phyloP scores from a whole-genome alignment of 225 moss, liverwort and hornwort species.

The Bryum argenteum region DNA sequence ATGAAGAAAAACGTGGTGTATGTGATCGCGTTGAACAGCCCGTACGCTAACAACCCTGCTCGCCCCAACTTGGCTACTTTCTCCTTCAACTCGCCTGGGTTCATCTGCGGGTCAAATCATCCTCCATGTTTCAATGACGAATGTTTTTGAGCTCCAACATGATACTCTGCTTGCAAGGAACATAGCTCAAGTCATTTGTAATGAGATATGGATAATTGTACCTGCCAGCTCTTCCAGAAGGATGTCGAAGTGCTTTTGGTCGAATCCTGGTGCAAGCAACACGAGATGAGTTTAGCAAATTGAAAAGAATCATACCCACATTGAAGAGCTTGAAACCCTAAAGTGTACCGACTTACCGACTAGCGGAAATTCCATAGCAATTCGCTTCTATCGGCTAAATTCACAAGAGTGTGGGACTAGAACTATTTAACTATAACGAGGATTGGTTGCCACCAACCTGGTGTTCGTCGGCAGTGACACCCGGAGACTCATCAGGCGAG shows the following conservation, averaged over 20 bases:
- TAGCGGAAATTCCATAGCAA: not conserved
- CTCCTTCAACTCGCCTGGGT: conserved; percentile 62
- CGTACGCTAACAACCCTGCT: conserved; percentile 91
- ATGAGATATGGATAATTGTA: conserved; percentile 3
- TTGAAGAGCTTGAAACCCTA: conserved; percentile 16
- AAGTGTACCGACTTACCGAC: conserved; percentile 22
- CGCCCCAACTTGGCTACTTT: conserved; percentile 84
- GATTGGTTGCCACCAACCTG: conserved; percentile 19
- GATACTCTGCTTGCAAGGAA: too few relatives aligned
- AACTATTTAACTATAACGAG: not conserved
- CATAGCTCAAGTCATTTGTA: too few relatives aligned
- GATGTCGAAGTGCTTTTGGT: conserved; percentile 25
- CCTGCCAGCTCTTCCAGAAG: conserved; percentile 59
- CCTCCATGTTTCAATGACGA: too few relatives aligned
- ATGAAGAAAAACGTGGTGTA: conserved; percentile 91
- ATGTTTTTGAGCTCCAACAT: too few relatives aligned
- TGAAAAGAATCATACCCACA: not conserved
- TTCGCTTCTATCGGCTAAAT: too few relatives aligned
- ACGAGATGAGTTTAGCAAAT: conserved; percentile 9
- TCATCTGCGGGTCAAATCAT: conserved; percentile 38
- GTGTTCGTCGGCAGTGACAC: conserved; percentile 12
- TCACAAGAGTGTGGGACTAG: too few relatives aligned
- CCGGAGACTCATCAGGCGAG: conserved; percentile 11
- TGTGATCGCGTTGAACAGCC: conserved; percentile 81
- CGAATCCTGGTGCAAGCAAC: conserved; percentile 30